These are phyloP conservation scores for Dicorynia guianensis DNA, from an alignment of 306 rosid species.

Conservation along the genomic window DNA sequence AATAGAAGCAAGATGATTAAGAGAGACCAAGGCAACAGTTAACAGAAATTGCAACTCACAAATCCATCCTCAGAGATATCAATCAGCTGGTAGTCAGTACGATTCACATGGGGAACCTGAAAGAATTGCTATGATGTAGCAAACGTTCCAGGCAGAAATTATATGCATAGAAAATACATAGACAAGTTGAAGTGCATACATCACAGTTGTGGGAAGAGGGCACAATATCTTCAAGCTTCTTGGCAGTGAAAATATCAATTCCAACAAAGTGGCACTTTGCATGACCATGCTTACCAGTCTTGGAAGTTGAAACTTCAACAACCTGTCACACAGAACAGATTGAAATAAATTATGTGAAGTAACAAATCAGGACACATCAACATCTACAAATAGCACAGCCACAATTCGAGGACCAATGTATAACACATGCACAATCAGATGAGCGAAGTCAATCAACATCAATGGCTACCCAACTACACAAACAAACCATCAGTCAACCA, in stretches of 20 bases:
- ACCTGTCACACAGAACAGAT: slow-evolving; percentile 44
- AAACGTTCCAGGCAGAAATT: not conserved
- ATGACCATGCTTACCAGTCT: slow-evolving; percentile 66
- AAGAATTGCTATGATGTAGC: not conserved
- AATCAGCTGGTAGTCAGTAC: slow-evolving; percentile 65
- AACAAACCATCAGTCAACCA: not conserved
- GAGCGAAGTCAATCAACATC: not conserved
- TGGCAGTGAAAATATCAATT: slow-evolving; percentile 71
- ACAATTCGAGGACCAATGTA: not conserved
- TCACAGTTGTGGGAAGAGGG: slow-evolving; percentile 87
- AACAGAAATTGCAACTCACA: slow-evolving; percentile 47
- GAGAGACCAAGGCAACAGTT: not conserved
- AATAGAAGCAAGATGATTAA: not conserved
- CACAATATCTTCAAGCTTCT: slow-evolving; percentile 77
- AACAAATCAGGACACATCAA: not conserved
- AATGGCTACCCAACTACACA: not conserved
- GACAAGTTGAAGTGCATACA: slow-evolving; percentile 41
- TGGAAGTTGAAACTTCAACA: slow-evolving; percentile 65
- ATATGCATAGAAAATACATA: not conserved
- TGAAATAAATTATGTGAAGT: slow-evolving; percentile 2
- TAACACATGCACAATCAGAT: not conserved
- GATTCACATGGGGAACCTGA: slow-evolving; percentile 83
- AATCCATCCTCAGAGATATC: slow-evolving; percentile 64
- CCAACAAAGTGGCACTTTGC: slow-evolving; percentile 82
- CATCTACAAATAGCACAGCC: not conserved